Evolutionary conservation across 768 basidiomycete genomes (phyloP).

Genomic region (Inosperma sp.): DNA sequence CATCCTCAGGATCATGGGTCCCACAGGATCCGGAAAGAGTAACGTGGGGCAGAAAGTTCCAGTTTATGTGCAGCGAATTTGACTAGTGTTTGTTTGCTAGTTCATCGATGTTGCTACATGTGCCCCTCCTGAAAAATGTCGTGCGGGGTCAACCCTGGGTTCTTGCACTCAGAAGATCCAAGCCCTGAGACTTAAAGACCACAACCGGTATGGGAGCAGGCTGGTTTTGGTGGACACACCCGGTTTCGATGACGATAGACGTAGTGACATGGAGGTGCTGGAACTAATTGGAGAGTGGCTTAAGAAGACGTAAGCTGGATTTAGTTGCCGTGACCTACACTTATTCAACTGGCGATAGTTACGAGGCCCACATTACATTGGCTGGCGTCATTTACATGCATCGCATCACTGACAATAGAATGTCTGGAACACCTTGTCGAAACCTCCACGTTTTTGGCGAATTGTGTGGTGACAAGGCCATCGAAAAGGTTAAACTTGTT

Average conservation of each 20-base stretch:
- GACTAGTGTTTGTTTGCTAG: background rate
- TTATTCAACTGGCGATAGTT: no score
- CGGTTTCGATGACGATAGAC: conserved; percentile 16
- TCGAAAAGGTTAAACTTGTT: conserved; percentile 11
- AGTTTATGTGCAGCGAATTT: no score
- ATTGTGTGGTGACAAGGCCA: conserved; percentile 14
- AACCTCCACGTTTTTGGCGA: conserved; percentile 15
- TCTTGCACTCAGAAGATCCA: conserved; percentile 2
- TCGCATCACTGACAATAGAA: conserved; percentile 13
- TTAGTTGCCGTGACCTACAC: background rate
- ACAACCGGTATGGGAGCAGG: background rate
- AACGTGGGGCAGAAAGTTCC: background rate
- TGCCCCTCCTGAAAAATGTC: background rate
- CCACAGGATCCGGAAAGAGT: conserved; percentile 14
- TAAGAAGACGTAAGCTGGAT: conserved; percentile 9
- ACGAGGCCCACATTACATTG: background rate
- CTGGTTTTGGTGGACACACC: conserved; percentile 17
- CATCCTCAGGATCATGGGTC: conserved; percentile 11
- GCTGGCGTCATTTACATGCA: conserved; percentile 14
- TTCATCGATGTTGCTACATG: conserved; percentile 10
- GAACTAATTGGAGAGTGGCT: conserved; percentile 15
- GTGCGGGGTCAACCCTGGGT: background rate
- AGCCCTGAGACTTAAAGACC: conserved; percentile 3
- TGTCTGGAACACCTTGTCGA: conserved; percentile 8
- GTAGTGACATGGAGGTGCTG: conserved; percentile 13